Evolutionary conservation across 2,329 filamentous ascomycete genomes (phyloP).

Genomic region (Penicillium occitanis): DNA sequence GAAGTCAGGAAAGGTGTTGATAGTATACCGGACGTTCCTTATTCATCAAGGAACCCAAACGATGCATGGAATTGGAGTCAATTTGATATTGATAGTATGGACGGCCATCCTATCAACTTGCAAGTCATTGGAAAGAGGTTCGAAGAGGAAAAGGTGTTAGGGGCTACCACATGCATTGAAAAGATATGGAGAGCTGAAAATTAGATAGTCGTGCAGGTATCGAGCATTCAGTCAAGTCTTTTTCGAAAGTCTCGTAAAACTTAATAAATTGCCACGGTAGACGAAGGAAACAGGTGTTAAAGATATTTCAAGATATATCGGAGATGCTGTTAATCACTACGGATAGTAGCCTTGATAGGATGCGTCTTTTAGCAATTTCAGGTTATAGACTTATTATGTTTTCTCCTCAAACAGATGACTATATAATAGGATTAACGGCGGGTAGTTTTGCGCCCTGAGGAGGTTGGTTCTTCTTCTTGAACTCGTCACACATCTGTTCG

Average conservation of each 20-base stretch:
- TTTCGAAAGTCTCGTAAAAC: no score
- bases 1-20: constrained; percentile 46
- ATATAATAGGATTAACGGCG: background rate
- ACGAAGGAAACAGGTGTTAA: background rate
- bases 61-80: constrained; percentile 55
- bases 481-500: constrained; percentile 70
- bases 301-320: no score
- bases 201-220: background rate
- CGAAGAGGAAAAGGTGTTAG: constrained; percentile 58
- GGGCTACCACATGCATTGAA: constrained; percentile 41
- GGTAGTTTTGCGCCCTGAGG: background rate
- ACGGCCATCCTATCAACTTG: constrained; percentile 52
- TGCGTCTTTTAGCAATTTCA: no score
- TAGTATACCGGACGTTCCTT: constrained; percentile 28
- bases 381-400: background rate
- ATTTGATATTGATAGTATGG: constrained; percentile 46
- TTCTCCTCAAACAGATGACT: background rate
- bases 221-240: no score
- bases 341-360: no score
- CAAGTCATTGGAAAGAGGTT: constrained; percentile 55
- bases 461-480: constrained; percentile 61
- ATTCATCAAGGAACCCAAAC: constrained; percentile 48
- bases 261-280: no score
- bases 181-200: constrained; percentile 24
- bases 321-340: no score